Evolutionary conservation across 1,284 basidiomycete species (phyloP).

Genomic region (Melampsora allii-populina): DNA sequence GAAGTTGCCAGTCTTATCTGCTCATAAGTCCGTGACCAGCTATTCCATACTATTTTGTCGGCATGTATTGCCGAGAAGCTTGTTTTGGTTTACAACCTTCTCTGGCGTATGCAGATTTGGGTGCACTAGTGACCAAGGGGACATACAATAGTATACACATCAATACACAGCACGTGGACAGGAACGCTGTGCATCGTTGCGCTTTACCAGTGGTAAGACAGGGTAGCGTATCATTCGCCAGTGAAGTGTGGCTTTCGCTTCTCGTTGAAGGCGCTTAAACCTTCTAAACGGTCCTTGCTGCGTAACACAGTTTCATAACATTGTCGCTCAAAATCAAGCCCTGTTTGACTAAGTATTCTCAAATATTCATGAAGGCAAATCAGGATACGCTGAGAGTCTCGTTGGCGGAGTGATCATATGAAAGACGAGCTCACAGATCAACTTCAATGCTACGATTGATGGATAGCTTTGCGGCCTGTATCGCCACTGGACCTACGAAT

Average conservation of each 20-base stretch:
- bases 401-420: background rate
- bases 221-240: slow-evolving; percentile 61
- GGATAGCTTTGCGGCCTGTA: slow-evolving; percentile 82
- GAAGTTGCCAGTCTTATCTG: no score
- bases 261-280: slow-evolving; percentile 80
- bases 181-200: no score
- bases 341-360: slow-evolving; percentile 54
- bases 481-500: slow-evolving; percentile 71
- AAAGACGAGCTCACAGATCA: slow-evolving; percentile 59
- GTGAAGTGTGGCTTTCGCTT: slow-evolving; percentile 78
- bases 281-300: slow-evolving; percentile 76
- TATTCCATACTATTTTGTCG: no score
- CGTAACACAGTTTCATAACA: slow-evolving; percentile 79
- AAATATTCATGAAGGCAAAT: slow-evolving; percentile 7
- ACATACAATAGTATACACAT: no score
- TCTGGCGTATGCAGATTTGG: no score
- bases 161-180: no score
- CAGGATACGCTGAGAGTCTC: background rate
- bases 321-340: slow-evolving; percentile 80
- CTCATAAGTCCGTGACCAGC: no score
- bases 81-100: no score
- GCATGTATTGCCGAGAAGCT: no score
- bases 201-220: no score
- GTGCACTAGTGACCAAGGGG: no score
- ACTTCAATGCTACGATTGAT: slow-evolving; percentile 75